Conservation (phyloP, 495 filamentous ascomycete species). For the Penicillium nucicola region DNA sequence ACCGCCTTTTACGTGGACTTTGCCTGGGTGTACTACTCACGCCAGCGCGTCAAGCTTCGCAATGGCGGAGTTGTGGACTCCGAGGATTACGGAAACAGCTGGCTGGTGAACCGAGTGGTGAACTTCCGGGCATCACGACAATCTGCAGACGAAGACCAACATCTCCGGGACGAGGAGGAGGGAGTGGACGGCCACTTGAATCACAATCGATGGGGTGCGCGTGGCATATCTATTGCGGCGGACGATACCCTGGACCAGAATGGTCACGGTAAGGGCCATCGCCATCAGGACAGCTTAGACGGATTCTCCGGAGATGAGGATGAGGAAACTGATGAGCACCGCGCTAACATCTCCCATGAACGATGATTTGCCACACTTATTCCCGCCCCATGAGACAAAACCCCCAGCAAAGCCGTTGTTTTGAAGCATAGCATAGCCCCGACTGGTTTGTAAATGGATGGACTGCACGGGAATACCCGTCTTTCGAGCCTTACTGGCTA, state of each 20-base stretch:
- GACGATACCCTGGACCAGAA: constrained; percentile 67
- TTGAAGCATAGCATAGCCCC: neutral
- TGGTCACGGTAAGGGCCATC: constrained; percentile 26
- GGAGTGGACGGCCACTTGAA: constrained; percentile 21
- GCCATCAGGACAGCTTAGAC: constrained; percentile 16
- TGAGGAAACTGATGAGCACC: constrained; percentile 4
- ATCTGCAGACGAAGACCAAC: constrained; percentile 36
- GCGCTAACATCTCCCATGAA: neutral
- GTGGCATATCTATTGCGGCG: constrained; percentile 77
- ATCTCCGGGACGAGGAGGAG: constrained; percentile 36
- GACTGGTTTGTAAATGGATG: neutral
- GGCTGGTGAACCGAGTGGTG: constrained; percentile 56
- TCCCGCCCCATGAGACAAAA: neutral
- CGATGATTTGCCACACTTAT: neutral
- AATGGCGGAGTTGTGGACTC: constrained; percentile 89
- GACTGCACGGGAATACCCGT: constrained; percentile 1
- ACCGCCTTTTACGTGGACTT: constrained; percentile 92
- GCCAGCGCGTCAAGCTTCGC: constrained; percentile 91
- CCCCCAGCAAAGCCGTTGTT: neutral
- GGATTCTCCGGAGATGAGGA: constrained; percentile 29
- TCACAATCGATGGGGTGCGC: constrained; percentile 65
- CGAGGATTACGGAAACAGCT: constrained; percentile 81
- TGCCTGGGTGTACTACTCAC: constrained; percentile 91
- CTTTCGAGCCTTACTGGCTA: neutral
- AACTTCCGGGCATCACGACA: constrained; percentile 33